These are phyloP conservation scores for Aspergillus udagawae DNA, from an alignment of 2,329 filamentous ascomycete species.

Conservation along the genomic window DNA sequence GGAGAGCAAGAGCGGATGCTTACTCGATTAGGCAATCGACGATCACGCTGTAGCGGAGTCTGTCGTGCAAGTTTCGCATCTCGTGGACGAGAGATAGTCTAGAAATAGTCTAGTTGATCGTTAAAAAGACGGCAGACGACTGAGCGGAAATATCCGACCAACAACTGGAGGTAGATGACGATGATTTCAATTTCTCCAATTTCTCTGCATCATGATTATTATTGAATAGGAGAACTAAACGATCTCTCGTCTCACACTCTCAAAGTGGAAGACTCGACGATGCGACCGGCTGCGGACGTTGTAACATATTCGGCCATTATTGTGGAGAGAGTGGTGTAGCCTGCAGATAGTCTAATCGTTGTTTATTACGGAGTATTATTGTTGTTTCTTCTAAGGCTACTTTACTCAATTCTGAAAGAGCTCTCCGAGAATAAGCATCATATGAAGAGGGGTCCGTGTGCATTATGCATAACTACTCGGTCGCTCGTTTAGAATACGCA, in stretches of 20 bases:
- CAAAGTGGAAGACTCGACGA: neutral
- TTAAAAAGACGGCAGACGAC: too few species aligned
- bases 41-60: neutral
- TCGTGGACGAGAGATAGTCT: neutral
- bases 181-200: neutral
- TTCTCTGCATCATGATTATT: neutral
- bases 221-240: neutral
- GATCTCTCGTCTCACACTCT: neutral
- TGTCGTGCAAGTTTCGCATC: neutral
- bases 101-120: neutral
- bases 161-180: too few species aligned
- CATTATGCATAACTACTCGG: neutral
- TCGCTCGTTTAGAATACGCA: neutral
- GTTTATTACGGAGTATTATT: too few species aligned
- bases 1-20: constrained; percentile 4
- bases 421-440: neutral
- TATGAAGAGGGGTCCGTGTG: neutral
- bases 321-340: neutral
- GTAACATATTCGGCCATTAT: neutral
- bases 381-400: too few species aligned
- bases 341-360: too few species aligned
- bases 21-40: constrained; percentile 12
- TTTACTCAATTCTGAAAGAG: too few species aligned
- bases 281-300: neutral
- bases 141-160: too few species aligned